A percentile compares a stretch with the other conserved stretches of the same genome.
These are phyloP conservation scores for Fusarium brachygibbosum DNA, from an alignment of 2,329 filamentous ascomycete genomes.

Conservation along the genomic window DNA sequence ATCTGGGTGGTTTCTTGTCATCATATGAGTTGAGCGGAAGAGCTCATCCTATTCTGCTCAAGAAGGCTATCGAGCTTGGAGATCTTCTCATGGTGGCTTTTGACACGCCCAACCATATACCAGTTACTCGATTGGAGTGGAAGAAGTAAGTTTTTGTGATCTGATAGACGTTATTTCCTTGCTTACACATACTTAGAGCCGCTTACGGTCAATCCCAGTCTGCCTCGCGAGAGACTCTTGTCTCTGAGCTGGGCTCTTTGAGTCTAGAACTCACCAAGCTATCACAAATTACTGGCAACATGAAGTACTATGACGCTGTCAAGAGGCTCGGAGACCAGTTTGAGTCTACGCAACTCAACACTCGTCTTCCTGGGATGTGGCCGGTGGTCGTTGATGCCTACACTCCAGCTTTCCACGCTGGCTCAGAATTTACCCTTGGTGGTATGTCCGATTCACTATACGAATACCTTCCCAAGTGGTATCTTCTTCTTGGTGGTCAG, in stretches of 20 bases:
- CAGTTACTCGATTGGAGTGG: conserved; percentile 53
- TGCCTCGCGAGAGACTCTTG: conserved; percentile 43
- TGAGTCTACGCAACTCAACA: conserved; percentile 65
- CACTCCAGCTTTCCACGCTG: conserved; percentile 45
- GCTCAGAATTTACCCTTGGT: conserved; percentile 66
- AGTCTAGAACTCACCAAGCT: conserved; percentile 73
- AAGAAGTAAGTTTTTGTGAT: conserved; percentile 41
- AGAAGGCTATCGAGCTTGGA: conserved; percentile 72
- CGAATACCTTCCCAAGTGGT: conserved; percentile 76
- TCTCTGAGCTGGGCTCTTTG: conserved; percentile 63
- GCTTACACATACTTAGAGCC: conserved; percentile 37
- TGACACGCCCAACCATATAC: conserved; percentile 76
- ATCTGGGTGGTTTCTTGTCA: conserved; percentile 74
- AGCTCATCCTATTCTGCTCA: conserved; percentile 62
- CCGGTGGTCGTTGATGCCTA: conserved; percentile 65
- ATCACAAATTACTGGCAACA: conserved; percentile 72
- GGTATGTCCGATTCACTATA: conserved; percentile 71
- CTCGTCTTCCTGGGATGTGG: conserved; percentile 73
- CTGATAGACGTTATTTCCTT: neutral
- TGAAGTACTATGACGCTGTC: conserved; percentile 72
- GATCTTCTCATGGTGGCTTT: conserved; percentile 74
- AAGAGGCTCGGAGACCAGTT: conserved; percentile 69
- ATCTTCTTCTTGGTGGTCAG: conserved; percentile 74
- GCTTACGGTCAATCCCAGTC: conserved; percentile 45
- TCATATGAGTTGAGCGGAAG: conserved; percentile 74